phyloP scores from a whole-genome alignment of 768 basidiomycete genomes.

The Amyloporia xantha region DNA sequence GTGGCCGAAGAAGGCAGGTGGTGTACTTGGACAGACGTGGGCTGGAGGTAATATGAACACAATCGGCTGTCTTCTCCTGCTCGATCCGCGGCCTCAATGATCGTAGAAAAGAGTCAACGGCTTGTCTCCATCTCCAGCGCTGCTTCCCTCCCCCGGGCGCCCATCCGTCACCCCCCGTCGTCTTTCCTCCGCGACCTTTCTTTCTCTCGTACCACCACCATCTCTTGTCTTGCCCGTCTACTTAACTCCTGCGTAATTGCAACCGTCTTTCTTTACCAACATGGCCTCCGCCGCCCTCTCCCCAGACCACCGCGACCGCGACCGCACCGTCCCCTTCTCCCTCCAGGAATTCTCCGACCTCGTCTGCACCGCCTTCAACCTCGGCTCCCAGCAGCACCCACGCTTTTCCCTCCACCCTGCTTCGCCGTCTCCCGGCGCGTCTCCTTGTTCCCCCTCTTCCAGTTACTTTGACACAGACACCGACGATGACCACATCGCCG shows the following conservation, averaged over 20 bases:
- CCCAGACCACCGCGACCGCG: not conserved
- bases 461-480: slow-evolving; percentile 13
- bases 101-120: not conserved
- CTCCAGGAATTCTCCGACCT: slow-evolving; percentile 23
- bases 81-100: too few species aligned
- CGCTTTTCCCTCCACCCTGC: slow-evolving; percentile 1
- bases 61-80: too few species aligned
- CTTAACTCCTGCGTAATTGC: not conserved
- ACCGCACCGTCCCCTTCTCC: slow-evolving; percentile 12
- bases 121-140: not conserved
- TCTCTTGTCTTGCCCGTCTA: not conserved
- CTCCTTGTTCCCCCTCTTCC: slow-evolving; percentile 3
- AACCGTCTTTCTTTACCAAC: not conserved
- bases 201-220: slow-evolving; percentile 1
- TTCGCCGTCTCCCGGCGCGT: not conserved
- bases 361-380: slow-evolving; percentile 21
- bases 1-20: too few species aligned
- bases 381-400: slow-evolving; percentile 3
- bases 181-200: not conserved
- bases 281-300: not conserved
- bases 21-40: too few species aligned
- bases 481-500: slow-evolving; percentile 5
- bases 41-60: too few species aligned
- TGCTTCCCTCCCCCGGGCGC: not conserved
- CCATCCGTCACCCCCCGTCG: not conserved